phyloP scores from a whole-genome alignment of 148 eudicot genomes.

The Amaranthus cruentus region DNA sequence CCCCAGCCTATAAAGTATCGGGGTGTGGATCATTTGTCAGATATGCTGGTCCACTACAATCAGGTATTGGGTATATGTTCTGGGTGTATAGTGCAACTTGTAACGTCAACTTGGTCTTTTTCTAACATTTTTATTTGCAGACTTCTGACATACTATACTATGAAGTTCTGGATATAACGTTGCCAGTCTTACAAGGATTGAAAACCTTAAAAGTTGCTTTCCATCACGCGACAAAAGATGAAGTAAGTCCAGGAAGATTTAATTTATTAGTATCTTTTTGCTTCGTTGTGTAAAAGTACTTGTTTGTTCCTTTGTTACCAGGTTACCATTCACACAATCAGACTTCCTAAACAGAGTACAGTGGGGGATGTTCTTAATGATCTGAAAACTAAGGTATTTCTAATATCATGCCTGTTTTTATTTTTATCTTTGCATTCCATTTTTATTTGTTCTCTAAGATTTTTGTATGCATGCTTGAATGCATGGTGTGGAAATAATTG shows the following conservation, averaged over 20 bases:
- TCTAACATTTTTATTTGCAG: conserved; percentile 27
- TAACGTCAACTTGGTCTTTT: neutral
- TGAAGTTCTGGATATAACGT: conserved; percentile 78
- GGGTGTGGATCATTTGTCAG: conserved; percentile 75
- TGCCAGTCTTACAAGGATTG: conserved; percentile 80
- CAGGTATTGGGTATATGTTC: conserved; percentile 43
- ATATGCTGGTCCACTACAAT: conserved; percentile 88
- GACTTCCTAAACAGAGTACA: conserved; percentile 81
- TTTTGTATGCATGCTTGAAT: neutral
- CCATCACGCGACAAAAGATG: conserved; percentile 71
- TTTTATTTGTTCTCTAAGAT: neutral
- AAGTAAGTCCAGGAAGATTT: conserved; percentile 37
- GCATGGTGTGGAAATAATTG: neutral
- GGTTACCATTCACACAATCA: conserved; percentile 55
- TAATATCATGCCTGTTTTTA: neutral
- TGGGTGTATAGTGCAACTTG: neutral
- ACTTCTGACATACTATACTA: conserved; percentile 78
- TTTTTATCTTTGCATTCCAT: neutral
- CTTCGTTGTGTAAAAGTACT: neutral
- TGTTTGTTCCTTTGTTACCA: conserved; percentile 22
- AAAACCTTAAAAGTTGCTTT: conserved; percentile 80
- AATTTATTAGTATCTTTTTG: neutral
- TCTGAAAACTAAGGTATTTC: conserved; percentile 58
- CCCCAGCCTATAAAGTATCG: conserved; percentile 93
- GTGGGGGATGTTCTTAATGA: conserved; percentile 78